Evolutionary conservation across 164 flowering plant species (phyloP).

Genomic region (Chimonanthus salicifolius): DNA sequence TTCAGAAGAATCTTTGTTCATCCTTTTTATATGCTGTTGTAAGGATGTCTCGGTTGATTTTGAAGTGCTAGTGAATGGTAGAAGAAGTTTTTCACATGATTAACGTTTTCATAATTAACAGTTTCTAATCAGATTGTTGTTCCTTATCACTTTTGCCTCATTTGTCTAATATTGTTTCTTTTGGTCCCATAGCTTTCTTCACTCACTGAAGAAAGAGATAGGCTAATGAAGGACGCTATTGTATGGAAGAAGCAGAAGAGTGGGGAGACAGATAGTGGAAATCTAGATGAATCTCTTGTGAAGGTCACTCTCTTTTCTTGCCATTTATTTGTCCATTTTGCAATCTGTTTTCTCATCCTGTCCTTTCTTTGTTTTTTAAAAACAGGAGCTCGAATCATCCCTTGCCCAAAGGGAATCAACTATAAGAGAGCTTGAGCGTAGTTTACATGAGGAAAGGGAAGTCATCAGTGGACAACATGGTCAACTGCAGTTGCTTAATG

Average conservation of each 20-base stretch:
- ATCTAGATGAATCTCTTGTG: constrained; percentile 27
- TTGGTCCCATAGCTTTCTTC: constrained; percentile 49
- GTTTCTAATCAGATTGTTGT: too few species aligned
- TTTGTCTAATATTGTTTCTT: not conserved
- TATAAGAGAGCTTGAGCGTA: constrained; percentile 58
- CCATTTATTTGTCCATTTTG: not conserved
- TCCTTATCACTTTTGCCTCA: too few species aligned
- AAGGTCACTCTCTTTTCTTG: constrained; percentile 37
- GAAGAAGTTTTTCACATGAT: too few species aligned
- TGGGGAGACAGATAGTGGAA: constrained; percentile 36
- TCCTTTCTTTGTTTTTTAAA: constrained; percentile 7
- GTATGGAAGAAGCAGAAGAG: constrained; percentile 41
- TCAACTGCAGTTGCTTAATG: constrained; percentile 67
- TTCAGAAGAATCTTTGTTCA: too few species aligned
- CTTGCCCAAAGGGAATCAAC: constrained; percentile 52
- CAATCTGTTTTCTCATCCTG: not conserved
- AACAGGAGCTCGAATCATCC: constrained; percentile 67
- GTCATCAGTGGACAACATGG: constrained; percentile 44
- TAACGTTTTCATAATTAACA: too few species aligned
- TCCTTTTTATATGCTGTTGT: too few species aligned
- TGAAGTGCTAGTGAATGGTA: too few species aligned
- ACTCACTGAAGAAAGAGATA: constrained; percentile 67
- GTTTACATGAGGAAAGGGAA: constrained; percentile 47
- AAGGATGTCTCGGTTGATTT: too few species aligned
- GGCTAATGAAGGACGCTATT: constrained; percentile 36